phyloP scores from a whole-genome alignment of 768 basidiomycete species.

The Asterophora lycoperdoides region DNA sequence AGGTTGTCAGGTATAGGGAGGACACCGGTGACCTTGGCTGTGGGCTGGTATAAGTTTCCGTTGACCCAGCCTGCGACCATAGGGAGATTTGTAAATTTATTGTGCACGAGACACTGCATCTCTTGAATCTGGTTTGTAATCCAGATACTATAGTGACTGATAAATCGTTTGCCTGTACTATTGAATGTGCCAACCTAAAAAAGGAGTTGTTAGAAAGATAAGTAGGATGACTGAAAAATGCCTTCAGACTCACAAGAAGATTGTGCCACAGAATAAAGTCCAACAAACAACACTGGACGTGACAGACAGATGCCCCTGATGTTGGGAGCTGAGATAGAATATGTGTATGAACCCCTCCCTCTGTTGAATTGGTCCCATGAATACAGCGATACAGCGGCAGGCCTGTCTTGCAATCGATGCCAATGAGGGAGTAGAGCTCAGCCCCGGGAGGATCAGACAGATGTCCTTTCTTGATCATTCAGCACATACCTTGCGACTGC shows the following conservation, averaged over 20 bases:
- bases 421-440: slow-evolving; percentile 17
- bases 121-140: slow-evolving; percentile 13
- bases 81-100: background rate
- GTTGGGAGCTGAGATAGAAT: slow-evolving; percentile 19
- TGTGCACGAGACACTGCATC: background rate
- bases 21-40: slow-evolving; percentile 2
- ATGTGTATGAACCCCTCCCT: slow-evolving; percentile 34
- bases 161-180: slow-evolving; percentile 14
- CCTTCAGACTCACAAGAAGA: background rate
- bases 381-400: slow-evolving; percentile 25
- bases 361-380: slow-evolving; percentile 29
- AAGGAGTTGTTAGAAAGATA: too few relatives aligned
- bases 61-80: slow-evolving; percentile 6
- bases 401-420: slow-evolving; percentile 18
- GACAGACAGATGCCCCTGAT: slow-evolving; percentile 19
- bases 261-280: slow-evolving; percentile 27
- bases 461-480: slow-evolving; percentile 3
- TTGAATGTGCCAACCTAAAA: slow-evolving; percentile 21
- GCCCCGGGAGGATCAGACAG: slow-evolving; percentile 31
- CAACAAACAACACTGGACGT: slow-evolving; percentile 18
- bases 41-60: slow-evolving; percentile 3
- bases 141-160: slow-evolving; percentile 20
- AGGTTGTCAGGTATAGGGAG: slow-evolving; percentile 5
- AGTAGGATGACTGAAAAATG: too few relatives aligned
- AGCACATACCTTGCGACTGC: slow-evolving; percentile 22